phyloP scores from a whole-genome alignment of 2,329 filamentous ascomycete species.

The Aphanoascus verrucosus region DNA sequence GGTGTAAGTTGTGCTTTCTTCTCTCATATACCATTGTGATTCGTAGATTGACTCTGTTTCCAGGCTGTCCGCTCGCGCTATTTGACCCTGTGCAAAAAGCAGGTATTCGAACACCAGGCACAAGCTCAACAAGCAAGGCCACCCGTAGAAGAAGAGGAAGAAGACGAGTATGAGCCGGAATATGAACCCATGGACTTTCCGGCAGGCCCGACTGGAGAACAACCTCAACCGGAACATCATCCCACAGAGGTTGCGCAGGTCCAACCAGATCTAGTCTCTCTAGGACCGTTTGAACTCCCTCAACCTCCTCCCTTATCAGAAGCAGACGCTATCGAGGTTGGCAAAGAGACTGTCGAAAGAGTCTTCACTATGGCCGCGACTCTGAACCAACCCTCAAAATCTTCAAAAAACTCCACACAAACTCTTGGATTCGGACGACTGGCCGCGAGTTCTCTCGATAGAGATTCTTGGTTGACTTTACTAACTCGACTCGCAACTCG shows the following conservation, averaged over 20 bases:
- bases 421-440: conserved; percentile 67
- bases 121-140: conserved; percentile 23
- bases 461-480: conserved; percentile 84
- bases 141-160: conserved; percentile 48
- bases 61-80: conserved; percentile 33
- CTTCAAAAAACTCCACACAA: conserved; percentile 40
- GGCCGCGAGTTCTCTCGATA: conserved; percentile 71
- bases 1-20: conserved; percentile 43
- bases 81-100: conserved; percentile 29
- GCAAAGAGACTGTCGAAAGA: conserved; percentile 61
- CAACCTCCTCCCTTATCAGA: conserved; percentile 62
- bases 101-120: conserved; percentile 21
- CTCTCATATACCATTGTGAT: background rate
- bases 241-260: conserved; percentile 64
- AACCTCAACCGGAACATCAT: conserved; percentile 53
- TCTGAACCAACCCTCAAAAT: conserved; percentile 53
- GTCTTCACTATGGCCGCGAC: conserved; percentile 68
- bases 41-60: background rate
- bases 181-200: conserved; percentile 57
- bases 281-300: conserved; percentile 69
- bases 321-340: conserved; percentile 61
- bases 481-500: conserved; percentile 77
- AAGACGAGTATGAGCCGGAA: conserved; percentile 88
- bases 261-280: conserved; percentile 47
- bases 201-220: conserved; percentile 17